These are phyloP conservation scores for Flueggea neowawraea DNA, from an alignment of 441 rosid species.

Conservation along the genomic window DNA sequence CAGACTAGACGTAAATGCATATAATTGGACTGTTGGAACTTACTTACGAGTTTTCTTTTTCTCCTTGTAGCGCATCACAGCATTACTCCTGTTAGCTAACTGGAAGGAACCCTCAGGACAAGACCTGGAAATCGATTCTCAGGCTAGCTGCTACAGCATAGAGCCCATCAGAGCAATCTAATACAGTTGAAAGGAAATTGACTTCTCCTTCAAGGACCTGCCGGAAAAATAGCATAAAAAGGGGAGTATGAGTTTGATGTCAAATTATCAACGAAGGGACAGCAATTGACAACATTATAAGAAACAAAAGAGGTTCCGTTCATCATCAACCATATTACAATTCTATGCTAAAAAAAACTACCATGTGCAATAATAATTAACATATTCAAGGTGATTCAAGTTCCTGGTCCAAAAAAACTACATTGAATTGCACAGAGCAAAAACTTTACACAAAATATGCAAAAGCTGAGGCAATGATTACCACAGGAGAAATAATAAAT, in stretches of 20 bases:
- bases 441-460: too few relatives aligned
- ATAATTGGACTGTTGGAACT: constrained; percentile 21
- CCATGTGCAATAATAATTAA: too few relatives aligned
- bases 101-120: constrained; percentile 59
- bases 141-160: constrained; percentile 95
- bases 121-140: constrained; percentile 85
- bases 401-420: too few relatives aligned
- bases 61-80: constrained; percentile 97
- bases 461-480: background rate
- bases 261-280: constrained; percentile 7
- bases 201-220: constrained; percentile 77
- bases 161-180: constrained; percentile 75
- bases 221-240: constrained; percentile 8
- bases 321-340: constrained; percentile 1
- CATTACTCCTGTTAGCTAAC: constrained; percentile 70
- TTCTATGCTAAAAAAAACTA: too few relatives aligned
- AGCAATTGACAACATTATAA: constrained; percentile 4
- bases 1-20: too few relatives aligned
- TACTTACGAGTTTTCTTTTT: constrained; percentile 96
- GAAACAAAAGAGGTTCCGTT: background rate
- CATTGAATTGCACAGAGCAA: too few relatives aligned
- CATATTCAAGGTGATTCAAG: too few relatives aligned
- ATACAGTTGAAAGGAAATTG: constrained; percentile 50
- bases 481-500: too few relatives aligned
- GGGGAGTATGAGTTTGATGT: constrained; percentile 3